phyloP scores from a whole-genome alignment of 176 grass and related monocot species.

The Alopecurus myosuroides region DNA sequence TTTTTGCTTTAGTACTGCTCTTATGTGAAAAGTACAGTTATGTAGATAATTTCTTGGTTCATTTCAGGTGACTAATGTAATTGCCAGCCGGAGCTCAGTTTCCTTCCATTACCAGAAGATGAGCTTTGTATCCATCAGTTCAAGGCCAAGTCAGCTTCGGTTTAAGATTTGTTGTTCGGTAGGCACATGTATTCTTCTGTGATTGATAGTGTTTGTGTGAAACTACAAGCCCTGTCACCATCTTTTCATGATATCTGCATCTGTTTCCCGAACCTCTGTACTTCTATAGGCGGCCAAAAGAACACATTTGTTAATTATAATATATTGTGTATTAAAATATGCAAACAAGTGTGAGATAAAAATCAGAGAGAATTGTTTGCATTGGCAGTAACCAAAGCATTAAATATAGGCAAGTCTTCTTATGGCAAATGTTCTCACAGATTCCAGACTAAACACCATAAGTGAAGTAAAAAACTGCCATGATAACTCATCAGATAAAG shows the following conservation, averaged over 20 bases:
- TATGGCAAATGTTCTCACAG: not conserved
- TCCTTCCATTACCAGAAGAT: constrained; percentile 45
- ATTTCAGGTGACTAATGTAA: constrained; percentile 45
- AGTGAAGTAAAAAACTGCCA: not conserved
- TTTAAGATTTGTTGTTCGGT: constrained; percentile 62
- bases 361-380: not conserved
- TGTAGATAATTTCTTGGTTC: not conserved
- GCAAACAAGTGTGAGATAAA: not conserved
- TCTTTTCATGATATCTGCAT: not conserved
- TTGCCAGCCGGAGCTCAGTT: constrained; percentile 33
- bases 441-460: not conserved
- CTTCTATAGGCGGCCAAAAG: not conserved
- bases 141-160: constrained; percentile 27
- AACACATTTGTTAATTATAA: not conserved
- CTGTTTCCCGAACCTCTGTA: not conserved
- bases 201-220: not conserved
- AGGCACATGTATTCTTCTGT: constrained; percentile 16
- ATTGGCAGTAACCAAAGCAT: not conserved
- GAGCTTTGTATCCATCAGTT: constrained; percentile 31
- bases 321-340: not conserved
- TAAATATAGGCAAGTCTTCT: not conserved
- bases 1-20: not conserved
- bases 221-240: not conserved
- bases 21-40: constrained; percentile 20
- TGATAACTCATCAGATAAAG: not conserved